These are phyloP conservation scores for Colletotrichum eremochloae DNA, from an alignment of 2,329 filamentous ascomycete genomes.

Conservation along the genomic window DNA sequence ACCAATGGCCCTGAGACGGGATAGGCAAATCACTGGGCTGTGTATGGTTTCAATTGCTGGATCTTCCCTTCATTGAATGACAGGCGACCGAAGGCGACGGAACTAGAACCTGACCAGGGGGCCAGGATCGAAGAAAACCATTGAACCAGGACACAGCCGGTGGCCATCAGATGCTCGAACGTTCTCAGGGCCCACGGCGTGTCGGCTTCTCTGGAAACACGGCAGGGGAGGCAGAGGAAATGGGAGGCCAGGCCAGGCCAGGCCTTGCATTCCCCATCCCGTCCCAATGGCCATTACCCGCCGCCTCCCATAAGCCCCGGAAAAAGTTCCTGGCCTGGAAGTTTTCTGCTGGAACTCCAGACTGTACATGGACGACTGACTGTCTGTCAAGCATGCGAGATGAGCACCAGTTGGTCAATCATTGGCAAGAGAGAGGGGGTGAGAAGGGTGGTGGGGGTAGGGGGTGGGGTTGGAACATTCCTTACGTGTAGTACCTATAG, in stretches of 20 bases:
- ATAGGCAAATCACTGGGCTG: conserved; percentile 10
- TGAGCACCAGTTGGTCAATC: background rate
- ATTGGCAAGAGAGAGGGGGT: conserved; percentile 11
- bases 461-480: conserved; percentile 1
- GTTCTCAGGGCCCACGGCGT: conserved; percentile 15
- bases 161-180: conserved; percentile 12
- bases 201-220: conserved; percentile 23
- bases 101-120: conserved; percentile 1
- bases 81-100: conserved; percentile 9
- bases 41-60: conserved; percentile 28
- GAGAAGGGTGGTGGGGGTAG: background rate
- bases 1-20: background rate
- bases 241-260: conserved; percentile 18
- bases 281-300: background rate
- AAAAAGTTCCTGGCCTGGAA: conserved; percentile 11
- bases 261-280: conserved; percentile 21
- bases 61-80: conserved; percentile 29
- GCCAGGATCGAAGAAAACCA: conserved; percentile 1
- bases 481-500: background rate
- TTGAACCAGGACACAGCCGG: conserved; percentile 9
- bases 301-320: conserved; percentile 8
- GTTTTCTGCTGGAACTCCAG: background rate
- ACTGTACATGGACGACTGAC: background rate
- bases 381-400: conserved; percentile 2
- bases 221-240: conserved; percentile 7